These are phyloP conservation scores for Penicillium digitatum DNA, from an alignment of 2,329 filamentous ascomycete species.

Conservation along the genomic window DNA sequence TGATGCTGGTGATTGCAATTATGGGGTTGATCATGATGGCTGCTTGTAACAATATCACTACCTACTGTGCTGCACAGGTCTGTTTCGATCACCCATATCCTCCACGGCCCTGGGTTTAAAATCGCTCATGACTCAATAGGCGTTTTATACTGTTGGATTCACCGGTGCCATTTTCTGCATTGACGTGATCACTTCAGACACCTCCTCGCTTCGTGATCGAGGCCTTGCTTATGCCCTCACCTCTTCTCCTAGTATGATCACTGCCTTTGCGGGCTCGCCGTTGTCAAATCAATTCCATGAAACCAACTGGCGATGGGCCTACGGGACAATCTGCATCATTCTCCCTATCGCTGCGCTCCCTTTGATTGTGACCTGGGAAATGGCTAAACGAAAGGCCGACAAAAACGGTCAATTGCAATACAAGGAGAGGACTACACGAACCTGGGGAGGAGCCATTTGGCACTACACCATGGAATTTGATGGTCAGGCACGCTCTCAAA, in stretches of 20 bases:
- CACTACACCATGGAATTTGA: slow-evolving; percentile 62
- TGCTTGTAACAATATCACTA: slow-evolving; percentile 55
- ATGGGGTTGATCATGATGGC: slow-evolving; percentile 59
- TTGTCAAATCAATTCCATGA: slow-evolving; percentile 52
- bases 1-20: slow-evolving; percentile 48
- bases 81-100: neutral
- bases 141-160: slow-evolving; percentile 47
- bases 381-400: slow-evolving; percentile 55
- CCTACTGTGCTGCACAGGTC: slow-evolving; percentile 58
- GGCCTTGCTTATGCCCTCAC: slow-evolving; percentile 59
- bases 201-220: slow-evolving; percentile 57
- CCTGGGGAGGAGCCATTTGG: slow-evolving; percentile 43
- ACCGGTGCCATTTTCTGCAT: slow-evolving; percentile 55
- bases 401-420: slow-evolving; percentile 49
- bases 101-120: neutral
- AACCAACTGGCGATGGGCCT: slow-evolving; percentile 60
- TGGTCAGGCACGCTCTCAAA: slow-evolving; percentile 27
- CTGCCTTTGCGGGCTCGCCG: slow-evolving; percentile 55
- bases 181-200: slow-evolving; percentile 60
- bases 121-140: slow-evolving; percentile 26
- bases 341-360: slow-evolving; percentile 55
- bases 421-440: slow-evolving; percentile 43
- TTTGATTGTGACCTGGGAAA: slow-evolving; percentile 51
- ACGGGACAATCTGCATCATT: slow-evolving; percentile 59
- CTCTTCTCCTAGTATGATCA: slow-evolving; percentile 59